Evolutionary conservation across 1,139 yeast species (phyloP), one percentile per base, ranked within the genome.

Genomic region (Saccharomycopsis crataegensis): DNA sequence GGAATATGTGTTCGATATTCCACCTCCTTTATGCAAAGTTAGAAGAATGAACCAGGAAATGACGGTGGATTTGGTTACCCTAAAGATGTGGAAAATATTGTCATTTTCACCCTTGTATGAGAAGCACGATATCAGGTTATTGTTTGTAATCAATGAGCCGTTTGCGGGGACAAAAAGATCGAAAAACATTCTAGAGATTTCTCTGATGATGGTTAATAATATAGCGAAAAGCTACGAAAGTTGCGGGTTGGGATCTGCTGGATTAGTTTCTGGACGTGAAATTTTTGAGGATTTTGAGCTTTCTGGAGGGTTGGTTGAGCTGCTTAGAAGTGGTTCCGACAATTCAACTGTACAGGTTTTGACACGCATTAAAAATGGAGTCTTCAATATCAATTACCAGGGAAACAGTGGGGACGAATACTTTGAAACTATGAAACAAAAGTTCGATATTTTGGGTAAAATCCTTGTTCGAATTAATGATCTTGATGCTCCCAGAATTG

Each of bases 31-130:
- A 28, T 48, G 71, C 11, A 68, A 62, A 47, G 64, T 70, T 2
- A 66, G 62, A 52, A 57, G 74, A 22, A 51, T 64, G 14, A 61
- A 62, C 38, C 68, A 71, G 45, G 63, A 63, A 6, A 57, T 73
- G 40, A 64, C 66, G 3, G 61, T 71, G 6, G 66, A 67, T 50
- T 62, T 69, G 5, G 60, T 67, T 28, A 65, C 72, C 14, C 51
- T 79, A 6, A 65, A 71, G 16, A 75, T 78, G 58, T 82, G 88
- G 88, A 76, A 74, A 52, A 67, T 75, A 57, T 65, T 85, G 59
- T 77, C 78, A 56, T 73, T 84, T 51, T 73, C 76, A 52, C 88
- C 91, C 0, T 62, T 76, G 7, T 65, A 67, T 37, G 75, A 75
- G 0, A 66, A 67, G 3, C 83, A 83, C 58, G 70, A 77, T 59